phyloP scores from a whole-genome alignment of 306 rosid species.

The Cucumis hystrix region DNA sequence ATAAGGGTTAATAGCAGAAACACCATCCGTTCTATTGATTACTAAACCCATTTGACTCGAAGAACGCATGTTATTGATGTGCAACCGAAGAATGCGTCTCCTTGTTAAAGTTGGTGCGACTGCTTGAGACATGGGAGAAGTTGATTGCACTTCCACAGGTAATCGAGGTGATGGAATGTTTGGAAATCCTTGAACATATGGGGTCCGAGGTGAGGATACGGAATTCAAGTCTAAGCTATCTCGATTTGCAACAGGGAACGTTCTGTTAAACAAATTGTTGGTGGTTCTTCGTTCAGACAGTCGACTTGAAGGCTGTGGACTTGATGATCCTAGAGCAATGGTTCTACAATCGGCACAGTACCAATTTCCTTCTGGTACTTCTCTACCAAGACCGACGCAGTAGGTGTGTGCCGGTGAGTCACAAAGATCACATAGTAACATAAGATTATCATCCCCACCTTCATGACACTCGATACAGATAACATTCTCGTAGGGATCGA shows the following conservation, averaged over 20 bases:
- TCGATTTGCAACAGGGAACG: slow-evolving; percentile 25
- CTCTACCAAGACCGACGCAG: slow-evolving; percentile 84
- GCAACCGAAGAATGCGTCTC: slow-evolving; percentile 71
- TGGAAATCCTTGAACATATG: slow-evolving; percentile 42
- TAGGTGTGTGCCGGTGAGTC: slow-evolving; percentile 97
- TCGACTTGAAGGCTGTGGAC: slow-evolving; percentile 48
- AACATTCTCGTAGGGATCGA: slow-evolving; percentile 83
- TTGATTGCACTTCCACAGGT: slow-evolving; percentile 40
- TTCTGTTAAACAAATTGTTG: slow-evolving; percentile 34
- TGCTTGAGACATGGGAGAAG: slow-evolving; percentile 51
- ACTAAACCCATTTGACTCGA: slow-evolving; percentile 32
- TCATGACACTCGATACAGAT: slow-evolving; percentile 81
- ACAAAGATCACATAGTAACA: slow-evolving; percentile 87
- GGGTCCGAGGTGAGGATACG: slow-evolving; percentile 42
- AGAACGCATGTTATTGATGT: slow-evolving; percentile 54
- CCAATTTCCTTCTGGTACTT: slow-evolving; percentile 96
- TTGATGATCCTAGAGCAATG: slow-evolving; percentile 51
- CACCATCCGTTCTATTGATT: slow-evolving; percentile 33
- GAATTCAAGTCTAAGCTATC: slow-evolving; percentile 73
- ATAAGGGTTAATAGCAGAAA: slow-evolving; percentile 22
- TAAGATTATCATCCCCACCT: slow-evolving; percentile 87
- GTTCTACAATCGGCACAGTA: slow-evolving; percentile 78
- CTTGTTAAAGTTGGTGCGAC: slow-evolving; percentile 76
- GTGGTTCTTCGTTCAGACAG: slow-evolving; percentile 38
- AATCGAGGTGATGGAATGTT: slow-evolving; percentile 51